Conservation (phyloP, 495 filamentous ascomycete species). For the Tuber magnatum region DNA sequence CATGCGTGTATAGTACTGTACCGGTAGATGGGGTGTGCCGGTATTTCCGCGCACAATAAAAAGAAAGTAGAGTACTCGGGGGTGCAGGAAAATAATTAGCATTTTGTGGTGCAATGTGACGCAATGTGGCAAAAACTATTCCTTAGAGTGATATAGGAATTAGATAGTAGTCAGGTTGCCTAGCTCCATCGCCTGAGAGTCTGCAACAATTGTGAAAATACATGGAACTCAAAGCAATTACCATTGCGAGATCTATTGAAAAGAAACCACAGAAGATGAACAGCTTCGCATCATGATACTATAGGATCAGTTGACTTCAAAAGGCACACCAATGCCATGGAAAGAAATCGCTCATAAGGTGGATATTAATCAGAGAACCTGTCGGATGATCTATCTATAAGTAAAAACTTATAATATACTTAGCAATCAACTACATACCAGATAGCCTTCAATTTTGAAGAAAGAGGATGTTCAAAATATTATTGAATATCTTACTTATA, state of each 20-base stretch:
- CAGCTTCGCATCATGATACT: neutral
- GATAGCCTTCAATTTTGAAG: constrained; percentile 1
- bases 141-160: too few relatives aligned
- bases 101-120: neutral
- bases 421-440: neutral
- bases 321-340: neutral
- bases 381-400: neutral
- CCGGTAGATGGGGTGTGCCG: too few relatives aligned
- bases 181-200: too few relatives aligned
- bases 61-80: too few relatives aligned
- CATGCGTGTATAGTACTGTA: too few relatives aligned
- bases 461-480: constrained; percentile 2
- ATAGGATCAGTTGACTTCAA: neutral
- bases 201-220: too few relatives aligned
- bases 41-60: too few relatives aligned
- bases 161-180: too few relatives aligned
- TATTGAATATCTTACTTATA: constrained; percentile 1
- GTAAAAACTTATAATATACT: neutral
- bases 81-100: too few relatives aligned
- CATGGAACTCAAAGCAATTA: too few relatives aligned
- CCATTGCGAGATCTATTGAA: neutral
- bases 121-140: too few relatives aligned
- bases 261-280: neutral
- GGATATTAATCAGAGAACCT: neutral
- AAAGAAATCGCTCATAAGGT: neutral